Conservation (phyloP, 495 filamentous ascomycete species). For the Talaromyces proteolyticus region DNA sequence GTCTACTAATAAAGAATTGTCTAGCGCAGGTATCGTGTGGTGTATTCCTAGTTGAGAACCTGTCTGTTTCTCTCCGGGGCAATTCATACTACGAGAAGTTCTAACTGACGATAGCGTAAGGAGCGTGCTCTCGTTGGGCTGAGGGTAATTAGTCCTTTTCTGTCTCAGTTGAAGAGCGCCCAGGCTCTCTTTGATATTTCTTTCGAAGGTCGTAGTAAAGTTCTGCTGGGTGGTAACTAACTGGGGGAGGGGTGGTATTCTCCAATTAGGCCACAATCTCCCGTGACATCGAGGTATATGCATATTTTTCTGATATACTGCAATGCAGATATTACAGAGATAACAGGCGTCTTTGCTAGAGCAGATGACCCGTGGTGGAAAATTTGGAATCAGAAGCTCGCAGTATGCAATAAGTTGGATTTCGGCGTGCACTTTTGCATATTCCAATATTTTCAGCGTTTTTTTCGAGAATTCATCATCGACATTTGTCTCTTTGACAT, state of each 20-base stretch:
- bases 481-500: slow-evolving; percentile 10
- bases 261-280: slow-evolving; percentile 5
- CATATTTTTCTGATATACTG: not conserved
- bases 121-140: slow-evolving; percentile 13
- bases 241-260: slow-evolving; percentile 1
- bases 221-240: slow-evolving; percentile 5
- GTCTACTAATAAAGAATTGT: too few species aligned
- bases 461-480: slow-evolving; percentile 11
- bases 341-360: slow-evolving; percentile 30
- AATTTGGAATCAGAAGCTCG: slow-evolving; percentile 16
- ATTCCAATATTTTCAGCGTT: slow-evolving; percentile 11
- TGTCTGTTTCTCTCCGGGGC: too few species aligned
- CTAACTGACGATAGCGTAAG: not conserved
- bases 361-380: slow-evolving; percentile 19
- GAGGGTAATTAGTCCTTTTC: slow-evolving; percentile 6
- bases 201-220: slow-evolving; percentile 8
- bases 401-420: slow-evolving; percentile 32
- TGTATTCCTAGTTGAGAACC: too few species aligned
- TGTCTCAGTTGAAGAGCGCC: not conserved
- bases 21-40: too few species aligned
- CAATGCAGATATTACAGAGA: slow-evolving; percentile 21
- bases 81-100: too few species aligned
- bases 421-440: slow-evolving; percentile 30
- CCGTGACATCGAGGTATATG: slow-evolving; percentile 4
- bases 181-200: slow-evolving; percentile 1